Conservation (phyloP, 371 early-diverging fungal species). For the Coemansia sp. region DNA sequence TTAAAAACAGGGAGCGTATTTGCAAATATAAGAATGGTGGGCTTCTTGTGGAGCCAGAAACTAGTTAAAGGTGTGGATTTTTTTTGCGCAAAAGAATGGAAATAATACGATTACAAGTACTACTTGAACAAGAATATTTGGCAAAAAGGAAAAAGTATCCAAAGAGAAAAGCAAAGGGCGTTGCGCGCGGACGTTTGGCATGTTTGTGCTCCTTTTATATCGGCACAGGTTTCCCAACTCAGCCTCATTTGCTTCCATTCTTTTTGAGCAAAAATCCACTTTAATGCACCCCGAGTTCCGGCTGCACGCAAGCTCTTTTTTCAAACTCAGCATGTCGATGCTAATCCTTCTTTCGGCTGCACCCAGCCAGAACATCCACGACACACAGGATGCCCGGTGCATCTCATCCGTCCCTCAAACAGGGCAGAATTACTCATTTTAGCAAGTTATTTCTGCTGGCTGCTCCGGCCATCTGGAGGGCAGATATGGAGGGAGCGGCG, state of each 20-base stretch:
- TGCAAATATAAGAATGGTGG: neutral
- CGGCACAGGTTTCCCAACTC: neutral
- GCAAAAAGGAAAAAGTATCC: constrained; percentile 2
- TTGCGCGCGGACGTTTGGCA: constrained; percentile 9
- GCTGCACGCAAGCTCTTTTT: neutral
- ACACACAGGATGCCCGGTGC: too few species aligned
- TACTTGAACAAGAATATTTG: too few species aligned
- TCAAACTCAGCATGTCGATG: neutral
- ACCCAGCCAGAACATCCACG: neutral
- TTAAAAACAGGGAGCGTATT: neutral
- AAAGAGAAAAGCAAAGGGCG: constrained; percentile 2
- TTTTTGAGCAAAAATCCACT: constrained; percentile 1
- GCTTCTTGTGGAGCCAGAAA: neutral
- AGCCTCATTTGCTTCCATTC: constrained; percentile 2
- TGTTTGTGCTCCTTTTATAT: constrained; percentile 7
- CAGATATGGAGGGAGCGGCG: neutral
- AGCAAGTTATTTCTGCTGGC: neutral
- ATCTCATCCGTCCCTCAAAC: too few species aligned
- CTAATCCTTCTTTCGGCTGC: neutral
- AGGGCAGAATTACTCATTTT: too few species aligned
- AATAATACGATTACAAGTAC: constrained; percentile 5
- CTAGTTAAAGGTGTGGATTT: neutral
- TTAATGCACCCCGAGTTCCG: neutral
- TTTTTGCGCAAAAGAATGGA: constrained; percentile 1
- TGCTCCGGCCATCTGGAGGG: neutral